These are phyloP conservation scores for Plectosphaerella plurivora DNA, from an alignment of 2,329 filamentous ascomycete species.

Conservation along the genomic window DNA sequence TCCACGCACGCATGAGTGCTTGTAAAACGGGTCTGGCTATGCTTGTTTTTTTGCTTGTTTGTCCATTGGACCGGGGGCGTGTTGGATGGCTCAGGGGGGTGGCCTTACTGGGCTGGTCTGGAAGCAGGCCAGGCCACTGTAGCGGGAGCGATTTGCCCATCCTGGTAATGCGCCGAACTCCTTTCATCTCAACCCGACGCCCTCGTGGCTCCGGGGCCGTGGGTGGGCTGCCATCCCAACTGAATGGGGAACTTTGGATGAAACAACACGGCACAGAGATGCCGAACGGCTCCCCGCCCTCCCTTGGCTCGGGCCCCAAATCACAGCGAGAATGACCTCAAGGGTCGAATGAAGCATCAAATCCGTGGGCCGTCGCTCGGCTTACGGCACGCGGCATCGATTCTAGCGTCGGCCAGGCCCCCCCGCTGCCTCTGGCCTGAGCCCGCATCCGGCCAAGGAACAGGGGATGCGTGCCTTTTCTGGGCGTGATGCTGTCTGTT, in stretches of 20 bases:
- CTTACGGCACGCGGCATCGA: background rate
- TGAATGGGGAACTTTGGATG: background rate
- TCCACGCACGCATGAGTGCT: background rate
- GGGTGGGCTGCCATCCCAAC: too few relatives aligned
- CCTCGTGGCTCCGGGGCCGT: too few relatives aligned
- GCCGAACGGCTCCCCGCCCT: background rate
- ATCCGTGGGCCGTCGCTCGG: background rate
- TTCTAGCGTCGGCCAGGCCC: background rate
- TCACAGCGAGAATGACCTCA: too few relatives aligned
- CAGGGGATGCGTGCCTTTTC: too few relatives aligned
- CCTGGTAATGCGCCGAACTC: background rate
- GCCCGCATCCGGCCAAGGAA: too few relatives aligned
- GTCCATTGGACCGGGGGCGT: background rate
- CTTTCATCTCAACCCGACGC: background rate
- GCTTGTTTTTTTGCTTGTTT: slow-evolving; percentile 1
- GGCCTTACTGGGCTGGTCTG: background rate
- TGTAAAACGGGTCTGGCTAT: background rate
- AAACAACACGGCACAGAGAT: background rate
- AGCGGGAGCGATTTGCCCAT: background rate
- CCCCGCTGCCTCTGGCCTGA: too few relatives aligned
- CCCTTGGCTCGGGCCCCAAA: background rate
- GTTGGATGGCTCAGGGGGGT: background rate
- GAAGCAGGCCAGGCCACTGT: background rate
- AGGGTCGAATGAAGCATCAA: background rate
- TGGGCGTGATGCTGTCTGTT: too few relatives aligned